Base-by-base conservation (phyloP, 2,329 filamentous ascomycete species). In the Torrubiella hemipterigena region DNA sequence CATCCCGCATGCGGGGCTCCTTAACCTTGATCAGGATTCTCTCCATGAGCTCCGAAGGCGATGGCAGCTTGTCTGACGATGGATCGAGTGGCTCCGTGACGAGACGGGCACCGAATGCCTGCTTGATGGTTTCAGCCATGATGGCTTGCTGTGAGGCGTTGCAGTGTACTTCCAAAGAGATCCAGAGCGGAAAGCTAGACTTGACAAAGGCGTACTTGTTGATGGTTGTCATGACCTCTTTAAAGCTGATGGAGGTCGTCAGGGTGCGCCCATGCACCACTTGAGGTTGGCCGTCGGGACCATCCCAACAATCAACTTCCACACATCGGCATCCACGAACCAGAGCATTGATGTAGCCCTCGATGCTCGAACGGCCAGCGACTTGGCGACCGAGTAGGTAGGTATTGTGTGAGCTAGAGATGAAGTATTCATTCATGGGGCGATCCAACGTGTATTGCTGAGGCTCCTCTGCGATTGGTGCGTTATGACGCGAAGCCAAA, bases 251-350 rank as follows among this genome's bases (percentile, higher is more conserved):
- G 36, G 82, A 79, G 10, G 77, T 89, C 1, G 91, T 96, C 55
- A 93, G 68, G 1, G 87, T 94, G 36, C 79, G 77, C 16, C 91
- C 91, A 46, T 98, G 91, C 38, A 84, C 86, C 19, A 98, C 91
- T 32, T 86, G 75, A 1, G 91, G 91, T 46, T 84, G 74, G 23
- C 84, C 85, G 49, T 94, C 81, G 31, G 73, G 70, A 12, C 91
- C 91, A 55, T 98, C 86, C 91, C 91, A 98, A 56, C 89, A 96
- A 56, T 98, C 91, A 31, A 98, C 85, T 58, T 98, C 91, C 27
- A 98, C 79, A 53, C 91, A 96, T 30, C 91, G 81, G 52, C 91
- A 98, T 7, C 87, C 87, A 37, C 83, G 80, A 40, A 83, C 77
- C 6, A 98, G 69, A 4, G 87, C 84, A 7, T 77, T 77, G 44